Evolutionary conservation across 768 basidiomycete genomes (phyloP), one percentile per base, ranked within the genome.

Genomic region (Naganishia vaughanmartiniae): DNA sequence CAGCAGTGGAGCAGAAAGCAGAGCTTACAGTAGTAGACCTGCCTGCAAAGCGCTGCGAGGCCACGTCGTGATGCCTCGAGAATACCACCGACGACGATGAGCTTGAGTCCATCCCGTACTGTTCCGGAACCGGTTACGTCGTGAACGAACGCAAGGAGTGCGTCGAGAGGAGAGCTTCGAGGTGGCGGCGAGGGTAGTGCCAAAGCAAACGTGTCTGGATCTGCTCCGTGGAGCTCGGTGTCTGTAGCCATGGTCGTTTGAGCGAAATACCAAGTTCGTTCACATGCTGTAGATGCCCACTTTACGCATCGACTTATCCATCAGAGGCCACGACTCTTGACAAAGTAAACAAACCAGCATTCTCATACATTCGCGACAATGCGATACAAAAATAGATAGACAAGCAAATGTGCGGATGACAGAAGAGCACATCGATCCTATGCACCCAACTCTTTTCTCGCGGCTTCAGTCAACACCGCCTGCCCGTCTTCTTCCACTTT

Each of bases 21-120:
- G 28, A 4, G 48, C 67, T 53, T 28, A 69, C 68, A 58, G 30
- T 69, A 46, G 19, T 54, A 36, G 7, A 69, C 33, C 28, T 69
- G 68, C 19, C 34, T 36, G 14, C 30, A 26, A 4, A 69, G 15
- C n/a, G 51, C 11, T 21, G 56, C 57, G 15, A 58, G 51, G 19
- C 56, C 68, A 17, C 68, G 42, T 34, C 68, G 42, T 24, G 68
- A 57, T 10, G 68, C 68, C 57, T 69, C 68, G 14, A 69, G 54
- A 5, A 58, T 58, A 10, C 68, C 68, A 21, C 68, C 68, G n/a
- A 69, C 39, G 42, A 69, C 57, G 30, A 69, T 69, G 34, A 69
- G 34, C 57, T 69, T 69, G 30, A 69, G n/a, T 17, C 68, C 68
- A 42, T 69, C 68, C 33, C 68, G 14, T 14, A 69, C 46, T 31